A percentile compares a stretch with the other conserved stretches of the same genome.
Conservation (phyloP, 2,329 filamentous ascomycete species). For the Paradendryphiella salina region DNA sequence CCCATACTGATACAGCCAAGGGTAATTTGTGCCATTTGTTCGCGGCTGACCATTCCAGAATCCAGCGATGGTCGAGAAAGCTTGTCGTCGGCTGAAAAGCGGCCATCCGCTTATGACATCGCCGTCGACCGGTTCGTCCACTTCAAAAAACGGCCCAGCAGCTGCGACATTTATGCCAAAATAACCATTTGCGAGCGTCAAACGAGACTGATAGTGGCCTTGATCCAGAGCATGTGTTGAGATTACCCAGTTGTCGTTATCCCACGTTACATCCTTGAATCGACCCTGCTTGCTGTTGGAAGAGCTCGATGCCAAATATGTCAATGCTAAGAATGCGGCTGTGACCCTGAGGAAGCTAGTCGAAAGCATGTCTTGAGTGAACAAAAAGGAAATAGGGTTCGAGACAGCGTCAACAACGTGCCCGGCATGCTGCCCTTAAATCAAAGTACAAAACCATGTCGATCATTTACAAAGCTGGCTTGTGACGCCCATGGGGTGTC, state of each 20-base stretch:
- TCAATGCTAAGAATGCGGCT: conserved; percentile 18
- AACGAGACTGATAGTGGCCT: conserved; percentile 64
- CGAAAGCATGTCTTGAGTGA: conserved; percentile 7
- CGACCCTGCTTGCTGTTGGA: conserved; percentile 28
- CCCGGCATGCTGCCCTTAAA: conserved; percentile 11
- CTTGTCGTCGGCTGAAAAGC: conserved; percentile 64
- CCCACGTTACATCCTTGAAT: conserved; percentile 58
- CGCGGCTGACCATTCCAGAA: conserved; percentile 66
- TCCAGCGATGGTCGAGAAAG: conserved; percentile 68
- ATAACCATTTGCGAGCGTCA: conserved; percentile 61
- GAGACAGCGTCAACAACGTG: background rate
- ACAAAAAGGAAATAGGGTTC: conserved; percentile 1
- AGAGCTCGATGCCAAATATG: conserved; percentile 10
- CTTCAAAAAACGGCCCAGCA: conserved; percentile 65
- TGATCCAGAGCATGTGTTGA: conserved; percentile 58
- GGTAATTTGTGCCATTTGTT: conserved; percentile 65
- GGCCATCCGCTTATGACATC: conserved; percentile 69
- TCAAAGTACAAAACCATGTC: conserved; percentile 12
- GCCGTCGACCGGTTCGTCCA: conserved; percentile 55
- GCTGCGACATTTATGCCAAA: conserved; percentile 66
- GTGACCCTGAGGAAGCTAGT: conserved; percentile 6
- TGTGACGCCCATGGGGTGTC: background rate
- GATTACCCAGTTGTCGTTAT: conserved; percentile 61
- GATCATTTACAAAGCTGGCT: conserved; percentile 7
- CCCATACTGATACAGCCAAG: conserved; percentile 70